A percentile compares a stretch with the other conserved stretches of the same genome.
Conservation (phyloP, 2,329 filamentous ascomycete species). For the Talaromyces marneffei region DNA sequence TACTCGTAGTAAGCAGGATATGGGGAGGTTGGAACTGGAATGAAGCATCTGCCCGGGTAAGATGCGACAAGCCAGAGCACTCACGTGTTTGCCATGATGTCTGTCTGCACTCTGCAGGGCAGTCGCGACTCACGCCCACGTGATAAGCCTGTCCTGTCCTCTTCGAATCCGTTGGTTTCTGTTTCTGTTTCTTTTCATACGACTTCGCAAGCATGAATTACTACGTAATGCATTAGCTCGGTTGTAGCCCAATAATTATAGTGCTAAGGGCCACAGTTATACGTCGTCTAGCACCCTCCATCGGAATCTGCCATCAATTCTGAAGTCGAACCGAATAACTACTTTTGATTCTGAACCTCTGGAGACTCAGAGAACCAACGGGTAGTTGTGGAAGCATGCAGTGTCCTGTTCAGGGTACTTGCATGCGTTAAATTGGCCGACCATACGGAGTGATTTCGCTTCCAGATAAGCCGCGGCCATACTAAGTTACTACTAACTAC, state of each 20-base stretch:
- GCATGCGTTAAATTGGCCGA: background rate
- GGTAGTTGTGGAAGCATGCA: background rate
- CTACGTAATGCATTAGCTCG: background rate
- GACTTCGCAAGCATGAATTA: too few relatives aligned
- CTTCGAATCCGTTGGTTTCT: background rate
- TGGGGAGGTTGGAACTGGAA: background rate
- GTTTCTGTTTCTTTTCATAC: background rate
- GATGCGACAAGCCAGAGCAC: background rate
- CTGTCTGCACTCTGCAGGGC: too few relatives aligned
- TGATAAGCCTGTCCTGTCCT: background rate
- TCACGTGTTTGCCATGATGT: background rate
- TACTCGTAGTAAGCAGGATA: too few relatives aligned
- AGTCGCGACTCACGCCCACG: background rate
- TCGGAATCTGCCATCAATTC: background rate
- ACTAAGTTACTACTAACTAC: background rate
- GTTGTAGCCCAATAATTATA: background rate
- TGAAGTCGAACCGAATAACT: background rate
- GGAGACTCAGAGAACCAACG: too few relatives aligned
- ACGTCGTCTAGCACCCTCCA: background rate
- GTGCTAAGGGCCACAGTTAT: background rate
- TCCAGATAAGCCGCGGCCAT: background rate
- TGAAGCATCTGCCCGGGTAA: background rate
- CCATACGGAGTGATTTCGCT: background rate
- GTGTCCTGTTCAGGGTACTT: background rate
- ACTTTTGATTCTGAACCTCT: too few relatives aligned